Evolutionary conservation across 1,139 yeast species (phyloP).

Genomic region (Pichia sp.): DNA sequence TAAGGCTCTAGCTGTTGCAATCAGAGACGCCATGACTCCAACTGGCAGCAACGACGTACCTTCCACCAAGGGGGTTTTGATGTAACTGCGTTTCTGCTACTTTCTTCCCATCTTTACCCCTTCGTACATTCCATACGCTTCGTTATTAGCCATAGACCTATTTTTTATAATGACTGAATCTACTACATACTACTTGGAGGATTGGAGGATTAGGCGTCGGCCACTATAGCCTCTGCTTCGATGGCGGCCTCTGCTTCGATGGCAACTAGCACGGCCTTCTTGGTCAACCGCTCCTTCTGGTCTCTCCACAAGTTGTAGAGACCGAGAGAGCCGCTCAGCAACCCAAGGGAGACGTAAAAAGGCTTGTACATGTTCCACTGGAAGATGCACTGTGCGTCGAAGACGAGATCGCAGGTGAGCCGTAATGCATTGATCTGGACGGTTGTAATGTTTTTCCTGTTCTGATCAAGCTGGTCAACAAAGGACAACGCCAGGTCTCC

Average conservation of each 20-base stretch:
- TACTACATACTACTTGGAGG: not conserved
- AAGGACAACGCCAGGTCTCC: not conserved
- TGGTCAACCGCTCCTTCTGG: constrained; percentile 23
- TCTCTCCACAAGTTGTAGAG: constrained; percentile 38
- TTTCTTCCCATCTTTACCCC: not conserved
- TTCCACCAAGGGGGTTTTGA: constrained; percentile 90
- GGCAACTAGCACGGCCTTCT: constrained; percentile 3
- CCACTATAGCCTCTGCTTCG: not conserved
- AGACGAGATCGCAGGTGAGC: constrained; percentile 39
- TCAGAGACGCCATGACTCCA: constrained; percentile 75
- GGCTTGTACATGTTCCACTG: constrained; percentile 28
- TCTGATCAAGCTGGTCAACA: constrained; percentile 23
- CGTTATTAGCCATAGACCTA: not conserved
- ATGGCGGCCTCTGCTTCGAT: not conserved
- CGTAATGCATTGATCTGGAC: constrained; percentile 35
- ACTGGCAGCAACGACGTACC: constrained; percentile 92
- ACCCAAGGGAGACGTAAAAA: constrained; percentile 29
- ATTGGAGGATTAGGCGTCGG: not conserved
- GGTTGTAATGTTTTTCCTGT: constrained; percentile 31
- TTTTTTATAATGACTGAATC: not conserved
- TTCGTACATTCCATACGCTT: not conserved
- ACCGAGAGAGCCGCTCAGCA: constrained; percentile 39
- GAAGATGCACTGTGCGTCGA: constrained; percentile 42
- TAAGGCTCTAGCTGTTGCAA: constrained; percentile 90
- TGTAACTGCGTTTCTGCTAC: constrained; percentile 29